Percentiles rank a stretch among this genome's conserved stretches.
These are phyloP conservation scores for Alternaria viburni DNA, from an alignment of 2,329 filamentous ascomycete species.

Conservation along the genomic window DNA sequence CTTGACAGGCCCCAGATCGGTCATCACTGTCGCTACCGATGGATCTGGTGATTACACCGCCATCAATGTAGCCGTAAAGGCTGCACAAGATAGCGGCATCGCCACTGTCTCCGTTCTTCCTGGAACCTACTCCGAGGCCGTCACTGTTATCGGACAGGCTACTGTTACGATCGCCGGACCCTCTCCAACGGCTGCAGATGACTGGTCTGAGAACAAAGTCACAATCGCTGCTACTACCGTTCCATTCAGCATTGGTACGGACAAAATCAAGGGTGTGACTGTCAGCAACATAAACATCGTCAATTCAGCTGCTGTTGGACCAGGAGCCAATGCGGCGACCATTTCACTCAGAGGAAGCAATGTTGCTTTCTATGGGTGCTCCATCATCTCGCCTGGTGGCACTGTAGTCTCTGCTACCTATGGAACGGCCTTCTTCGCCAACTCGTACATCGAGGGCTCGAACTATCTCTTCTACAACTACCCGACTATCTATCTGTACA, in stretches of 20 bases:
- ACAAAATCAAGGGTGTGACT: slow-evolving; percentile 41
- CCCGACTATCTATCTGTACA: slow-evolving; percentile 52
- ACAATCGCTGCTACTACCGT: slow-evolving; percentile 37
- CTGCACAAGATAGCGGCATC: slow-evolving; percentile 51
- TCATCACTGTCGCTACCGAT: slow-evolving; percentile 54
- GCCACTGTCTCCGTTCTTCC: slow-evolving; percentile 54
- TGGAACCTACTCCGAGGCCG: slow-evolving; percentile 54
- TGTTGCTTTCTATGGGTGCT: slow-evolving; percentile 54
- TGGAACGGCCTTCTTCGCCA: slow-evolving; percentile 50
- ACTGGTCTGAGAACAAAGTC: slow-evolving; percentile 49
- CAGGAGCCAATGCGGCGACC: slow-evolving; percentile 25
- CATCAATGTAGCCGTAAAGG: slow-evolving; percentile 53
- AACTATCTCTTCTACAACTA: slow-evolving; percentile 54
- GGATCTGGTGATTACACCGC: slow-evolving; percentile 55
- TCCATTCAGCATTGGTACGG: slow-evolving; percentile 40
- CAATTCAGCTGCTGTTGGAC: slow-evolving; percentile 33
- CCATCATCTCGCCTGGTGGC: slow-evolving; percentile 50
- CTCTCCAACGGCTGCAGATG: slow-evolving; percentile 28
- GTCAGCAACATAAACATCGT: slow-evolving; percentile 52
- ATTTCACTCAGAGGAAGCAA: slow-evolving; percentile 48
- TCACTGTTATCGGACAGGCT: slow-evolving; percentile 50
- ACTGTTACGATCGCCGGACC: slow-evolving; percentile 53
- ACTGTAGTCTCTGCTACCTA: slow-evolving; percentile 35
- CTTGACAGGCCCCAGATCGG: slow-evolving; percentile 18
- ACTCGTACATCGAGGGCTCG: slow-evolving; percentile 54